Evolutionary conservation across 768 basidiomycete species (phyloP), one percentile per base, ranked within the genome.

Genomic region (Calocybe cyanea): DNA sequence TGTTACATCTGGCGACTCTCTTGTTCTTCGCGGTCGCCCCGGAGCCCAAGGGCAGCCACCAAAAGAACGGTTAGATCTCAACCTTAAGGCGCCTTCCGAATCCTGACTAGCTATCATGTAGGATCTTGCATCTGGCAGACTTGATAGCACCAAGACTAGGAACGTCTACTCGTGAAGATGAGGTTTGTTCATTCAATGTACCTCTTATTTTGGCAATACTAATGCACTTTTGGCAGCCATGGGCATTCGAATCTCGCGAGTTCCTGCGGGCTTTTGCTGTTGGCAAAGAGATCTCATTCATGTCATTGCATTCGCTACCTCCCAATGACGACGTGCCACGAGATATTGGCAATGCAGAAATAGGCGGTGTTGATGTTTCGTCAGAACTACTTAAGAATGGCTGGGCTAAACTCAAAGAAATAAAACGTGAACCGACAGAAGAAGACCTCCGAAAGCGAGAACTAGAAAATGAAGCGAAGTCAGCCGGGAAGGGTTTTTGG

Each of bases 361-460:
- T 90, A 30, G 77, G 70, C 38, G 87, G 85, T 6, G 61, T 81
- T 42, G 91, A 94, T 57, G 64, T 94, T 17, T 72, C 81, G 3
- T 73, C 75, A 0, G 88, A 92, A 60, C 63, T 95, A n/a, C 74
- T 98, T 32, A 80, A 76, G 58, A 80, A 77, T 49, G 96, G 95
- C n/a, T 97, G 92, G 92, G 91, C 81, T 9, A 94, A 89, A 66
- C 69, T 92, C 34, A 92, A 96, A 64, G 95, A 97, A 50, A 65
- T 76, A 34, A 92, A 86, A 64, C 80, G 88, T 15, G 91, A 94
- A 33, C 78, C 82, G 14, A 84, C 85, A 1, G 87, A 92, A 18
- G 85, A 91, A 20, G 86, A 93, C 60, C 57, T 71, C 41, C 84
- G 70, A 54, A 82, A 81, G 56, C 80, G 78, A 33, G 86, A 88